Base-by-base conservation (phyloP, 345 rosid genomes). In the Noccaea caerulescens region DNA sequence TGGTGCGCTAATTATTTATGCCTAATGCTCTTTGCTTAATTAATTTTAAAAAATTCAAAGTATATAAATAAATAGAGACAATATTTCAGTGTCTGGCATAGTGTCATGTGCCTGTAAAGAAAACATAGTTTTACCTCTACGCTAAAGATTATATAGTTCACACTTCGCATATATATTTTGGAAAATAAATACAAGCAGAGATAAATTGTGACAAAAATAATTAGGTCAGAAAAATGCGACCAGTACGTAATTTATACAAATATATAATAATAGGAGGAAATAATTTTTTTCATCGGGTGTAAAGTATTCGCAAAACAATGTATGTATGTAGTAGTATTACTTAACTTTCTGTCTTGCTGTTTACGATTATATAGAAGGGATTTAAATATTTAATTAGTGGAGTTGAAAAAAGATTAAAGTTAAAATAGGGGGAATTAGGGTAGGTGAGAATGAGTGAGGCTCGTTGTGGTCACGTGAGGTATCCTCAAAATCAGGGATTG, bases 401-500 rank as follows among this genome's bases (percentile, higher is more conserved):
- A 44, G 51, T 39, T 50, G 38, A 57, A 50, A 57, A 42, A 7
- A 33, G 39, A 49, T 57, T 49, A 59, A 43, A 59, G 41, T 36
- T 12, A 51, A 51, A 51, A 51, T 10, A 60, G 46, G 23, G 25
- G 3, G 38, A 37, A 18, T 73, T 34, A 72, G 70, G 63, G 72
- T 66, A 42, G 73, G 69, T 68, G 51, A 74, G 61, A 68, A 75
- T 75, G 74, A 75, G 79, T 68, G 32, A 53, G 72, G 50, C 63
- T 61, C 14, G 73, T 37, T 23, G 79, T 43, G 69, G 66, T 76
- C 79, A 76, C 75, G 79, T 76, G 79, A 76, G 74, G 39, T 8
- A 45, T 63, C 79, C 75, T 76, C 79, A 69, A 76, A 69, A 76
- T 63, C 65, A 76, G 79, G 79, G 59, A 54, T 56, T 54, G 30